Base-by-base conservation (phyloP, 306 rosid species). In the Biancaea sappan region DNA sequence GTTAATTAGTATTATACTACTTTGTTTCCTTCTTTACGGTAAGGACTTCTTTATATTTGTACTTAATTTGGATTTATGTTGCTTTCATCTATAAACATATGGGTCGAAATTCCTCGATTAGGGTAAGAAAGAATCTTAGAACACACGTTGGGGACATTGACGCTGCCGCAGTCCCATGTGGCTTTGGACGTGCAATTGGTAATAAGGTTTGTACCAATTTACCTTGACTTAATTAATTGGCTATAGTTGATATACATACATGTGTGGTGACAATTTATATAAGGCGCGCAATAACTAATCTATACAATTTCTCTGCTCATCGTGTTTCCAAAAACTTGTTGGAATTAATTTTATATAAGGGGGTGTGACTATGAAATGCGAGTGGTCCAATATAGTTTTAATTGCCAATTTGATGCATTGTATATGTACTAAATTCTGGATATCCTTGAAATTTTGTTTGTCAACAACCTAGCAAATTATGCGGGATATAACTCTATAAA, bases 121-220 rank as follows among this genome's bases (percentile, higher is more conserved):
- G 98, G 98, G 98, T 93, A 71, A 85, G 87, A 79, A 93, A 89
- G 86, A 84, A 86, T 80, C 94, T 89, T 78, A 87, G 97, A 79
- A 87, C 87, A 71, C 90, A 91, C 77, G 96, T 93, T 72, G 97
- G 98, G 57, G 98, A 93, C 74, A 87, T 93, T 41, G 96, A 93
- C 74, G 96, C 92, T 68, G 98, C 88, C 69, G 98, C 98, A 60
- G 96, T 93, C 77, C 92, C 98, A 28, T 93, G 98, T 64, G 98
- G 98, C 62, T 86, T 93, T 81, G 98, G 98, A 73, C 97, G 96
- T 63, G 98, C 96, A 47, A 93, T 93, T 73, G 97, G 98, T 41
- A 93, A 93, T 50, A 93, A 93, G 97, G 97, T 93, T 81, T 57
- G 97, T 83, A 57, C n/a, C n/a, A n/a, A n/a, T n/a, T 62, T 69